Base-by-base conservation (phyloP, 441 rosid species). In the Raphanus hybrid region DNA sequence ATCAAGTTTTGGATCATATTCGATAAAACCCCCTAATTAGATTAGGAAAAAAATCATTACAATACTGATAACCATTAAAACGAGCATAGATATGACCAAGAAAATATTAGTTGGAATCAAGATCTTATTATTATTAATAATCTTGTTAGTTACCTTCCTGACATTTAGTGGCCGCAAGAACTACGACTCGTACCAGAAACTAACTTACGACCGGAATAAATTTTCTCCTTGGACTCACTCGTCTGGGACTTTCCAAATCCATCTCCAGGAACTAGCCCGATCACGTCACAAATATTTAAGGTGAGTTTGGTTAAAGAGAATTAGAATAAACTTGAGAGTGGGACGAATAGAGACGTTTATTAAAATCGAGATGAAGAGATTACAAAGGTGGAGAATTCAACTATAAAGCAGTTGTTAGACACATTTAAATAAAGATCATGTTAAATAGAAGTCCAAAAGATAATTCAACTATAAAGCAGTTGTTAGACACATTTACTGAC, bases 141-240 rank as follows among this genome's bases (percentile, higher is more conserved):
- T 45, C 55, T 72, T 10, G 20, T 9, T 59, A 55, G 9, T 52
- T 52, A 52, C 58, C 27, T 7, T 14, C 34, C 1, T 2, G 3
- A 61, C 20, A 6, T 43, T 15, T 74, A 79, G 78, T 69, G 78
- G 1, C 82, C 82, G 14, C 82, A 78, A 54, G 14, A 39, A 67
- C 74, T 60, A 72, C 74, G 82, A 74, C 78, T 79, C 62, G 82
- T 78, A 74, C 82, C 82, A 74, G 82, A 79, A 45, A 79, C 63
- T 69, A 79, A 64, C 78, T 74, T 74, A 54, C 78, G 82, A 69
- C 75, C 70, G 6, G 39, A 9, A 8, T 6, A 3, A 3, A 45
- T 52, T 6, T 0, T 23, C 9, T 68, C 43, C 1, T 62, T 73
- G 5, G 41, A 0, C 59, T 48, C 50, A 34, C 37, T 72, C 59